A percentile compares a stretch with the other conserved stretches of the same genome.
phyloP scores from a whole-genome alignment of 108 stramenopile genomes.

The Asterionellopsis glacialis region DNA sequence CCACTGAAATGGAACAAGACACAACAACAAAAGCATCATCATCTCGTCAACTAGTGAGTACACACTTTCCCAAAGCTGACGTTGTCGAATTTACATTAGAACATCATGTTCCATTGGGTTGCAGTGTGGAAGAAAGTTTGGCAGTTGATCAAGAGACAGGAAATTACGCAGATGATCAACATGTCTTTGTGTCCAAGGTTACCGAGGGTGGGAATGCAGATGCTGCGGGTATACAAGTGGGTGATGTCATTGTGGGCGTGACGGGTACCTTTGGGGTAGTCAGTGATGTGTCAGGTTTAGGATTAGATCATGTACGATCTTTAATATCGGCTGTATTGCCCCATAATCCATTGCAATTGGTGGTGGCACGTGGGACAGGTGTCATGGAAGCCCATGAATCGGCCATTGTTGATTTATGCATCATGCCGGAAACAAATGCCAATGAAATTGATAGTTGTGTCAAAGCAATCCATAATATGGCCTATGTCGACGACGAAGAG shows the following conservation, averaged over 20 bases:
- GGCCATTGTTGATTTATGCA: conserved; percentile 67
- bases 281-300: conserved; percentile 27
- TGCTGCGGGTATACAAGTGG: conserved; percentile 56
- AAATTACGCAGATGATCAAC: conserved; percentile 29
- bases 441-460: conserved; percentile 41
- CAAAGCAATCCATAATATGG: conserved; percentile 14
- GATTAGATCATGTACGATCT: conserved; percentile 40
- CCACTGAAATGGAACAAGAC: not conserved
- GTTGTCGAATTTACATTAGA: conserved; percentile 17
- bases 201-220: conserved; percentile 54
- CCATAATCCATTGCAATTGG: conserved; percentile 34
- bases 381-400: conserved; percentile 62
- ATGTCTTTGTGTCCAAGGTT: conserved; percentile 64
- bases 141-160: too few relatives aligned
- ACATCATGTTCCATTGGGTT: conserved; percentile 67
- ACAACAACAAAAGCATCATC: too few relatives aligned
- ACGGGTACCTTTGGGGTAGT: conserved; percentile 57
- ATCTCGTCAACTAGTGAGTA: too few relatives aligned
- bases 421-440: conserved; percentile 15
- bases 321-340: conserved; percentile 42
- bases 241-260: conserved; percentile 69
- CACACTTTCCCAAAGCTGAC: too few relatives aligned
- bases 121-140: conserved; percentile 71
- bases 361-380: conserved; percentile 43
- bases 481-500: conserved; percentile 15